A percentile compares a stretch with the other conserved stretches of the same genome.
These are phyloP conservation scores for Agaricus bisporus DNA, from an alignment of 768 basidiomycete genomes.

Conservation along the genomic window DNA sequence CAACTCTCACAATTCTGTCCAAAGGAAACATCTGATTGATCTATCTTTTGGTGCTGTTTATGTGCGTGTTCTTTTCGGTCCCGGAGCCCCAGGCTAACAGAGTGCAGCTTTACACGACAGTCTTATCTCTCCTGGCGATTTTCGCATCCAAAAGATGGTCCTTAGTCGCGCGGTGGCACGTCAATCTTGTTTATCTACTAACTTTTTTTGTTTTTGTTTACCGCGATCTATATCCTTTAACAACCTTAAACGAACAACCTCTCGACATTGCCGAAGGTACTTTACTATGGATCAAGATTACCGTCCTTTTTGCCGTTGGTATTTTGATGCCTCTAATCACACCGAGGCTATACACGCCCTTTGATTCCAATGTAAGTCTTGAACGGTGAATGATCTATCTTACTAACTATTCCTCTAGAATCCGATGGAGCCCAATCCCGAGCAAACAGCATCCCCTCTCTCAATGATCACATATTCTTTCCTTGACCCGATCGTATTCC, in stretches of 20 bases:
- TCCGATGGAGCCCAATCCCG: constrained; percentile 35
- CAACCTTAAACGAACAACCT: constrained; percentile 10
- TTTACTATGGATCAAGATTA: constrained; percentile 15
- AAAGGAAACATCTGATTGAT: constrained; percentile 22
- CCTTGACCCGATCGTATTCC: constrained; percentile 46
- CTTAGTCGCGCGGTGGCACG: constrained; percentile 34
- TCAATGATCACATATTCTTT: constrained; percentile 43
- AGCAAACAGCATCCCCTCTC: constrained; percentile 45
- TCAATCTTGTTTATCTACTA: constrained; percentile 16
- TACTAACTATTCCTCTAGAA: constrained; percentile 19
- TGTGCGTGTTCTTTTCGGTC: constrained; percentile 17
- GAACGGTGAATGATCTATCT: not conserved
- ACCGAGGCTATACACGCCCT: constrained; percentile 14
- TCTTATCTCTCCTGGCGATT: constrained; percentile 36
- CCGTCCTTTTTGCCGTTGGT: constrained; percentile 7
- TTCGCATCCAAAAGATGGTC: constrained; percentile 33
- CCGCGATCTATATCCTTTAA: constrained; percentile 15
- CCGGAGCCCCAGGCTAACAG: constrained; percentile 18
- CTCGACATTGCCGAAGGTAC: constrained; percentile 11
- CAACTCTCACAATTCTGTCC: not conserved
- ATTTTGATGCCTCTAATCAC: constrained; percentile 10
- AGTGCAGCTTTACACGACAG: not conserved
- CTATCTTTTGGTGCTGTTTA: constrained; percentile 16
- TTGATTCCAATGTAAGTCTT: constrained; percentile 11
- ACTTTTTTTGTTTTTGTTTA: constrained; percentile 13